Evolutionary conservation across 441 rosid genomes (phyloP).

Genomic region (Aleurites moluccanus): DNA sequence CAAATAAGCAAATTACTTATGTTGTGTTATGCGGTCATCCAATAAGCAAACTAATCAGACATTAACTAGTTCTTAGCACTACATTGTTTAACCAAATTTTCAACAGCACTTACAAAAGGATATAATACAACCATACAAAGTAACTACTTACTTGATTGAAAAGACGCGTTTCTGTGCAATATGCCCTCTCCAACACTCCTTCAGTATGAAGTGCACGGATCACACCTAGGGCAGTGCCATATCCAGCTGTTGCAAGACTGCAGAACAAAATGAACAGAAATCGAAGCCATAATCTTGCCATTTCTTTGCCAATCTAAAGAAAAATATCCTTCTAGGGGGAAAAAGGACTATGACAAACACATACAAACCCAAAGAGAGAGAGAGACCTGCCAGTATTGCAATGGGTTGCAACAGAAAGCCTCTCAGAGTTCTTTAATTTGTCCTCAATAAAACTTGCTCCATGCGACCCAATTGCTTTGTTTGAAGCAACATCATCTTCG

Average conservation of each 20-base stretch:
- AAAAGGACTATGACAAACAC: not conserved
- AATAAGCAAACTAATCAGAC: not conserved
- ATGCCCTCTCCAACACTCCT: constrained; percentile 72
- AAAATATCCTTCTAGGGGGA: no score
- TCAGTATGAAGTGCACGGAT: constrained; percentile 71
- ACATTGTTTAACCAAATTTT: not conserved
- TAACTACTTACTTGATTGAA: constrained; percentile 82
- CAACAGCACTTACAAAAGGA: not conserved
- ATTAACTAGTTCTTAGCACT: not conserved
- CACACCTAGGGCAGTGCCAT: constrained; percentile 94
- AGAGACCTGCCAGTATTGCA: constrained; percentile 98
- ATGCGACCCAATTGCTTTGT: constrained; percentile 70
- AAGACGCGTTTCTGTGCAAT: constrained; percentile 97
- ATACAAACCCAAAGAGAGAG: not conserved
- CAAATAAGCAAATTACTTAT: no score
- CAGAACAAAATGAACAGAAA: constrained; percentile 15
- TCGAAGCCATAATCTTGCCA: not conserved
- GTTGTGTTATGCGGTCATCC: no score
- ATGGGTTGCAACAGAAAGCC: constrained; percentile 75
- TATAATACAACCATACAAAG: not conserved
- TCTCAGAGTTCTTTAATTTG: constrained; percentile 37
- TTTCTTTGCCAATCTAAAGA: constrained; percentile 14
- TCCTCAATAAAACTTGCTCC: constrained; percentile 61
- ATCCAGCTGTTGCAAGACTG: constrained; percentile 98
- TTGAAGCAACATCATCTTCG: constrained; percentile 83